These are phyloP conservation scores for Mytilinidion resinicola DNA, from an alignment of 495 filamentous ascomycete genomes.

Conservation along the genomic window DNA sequence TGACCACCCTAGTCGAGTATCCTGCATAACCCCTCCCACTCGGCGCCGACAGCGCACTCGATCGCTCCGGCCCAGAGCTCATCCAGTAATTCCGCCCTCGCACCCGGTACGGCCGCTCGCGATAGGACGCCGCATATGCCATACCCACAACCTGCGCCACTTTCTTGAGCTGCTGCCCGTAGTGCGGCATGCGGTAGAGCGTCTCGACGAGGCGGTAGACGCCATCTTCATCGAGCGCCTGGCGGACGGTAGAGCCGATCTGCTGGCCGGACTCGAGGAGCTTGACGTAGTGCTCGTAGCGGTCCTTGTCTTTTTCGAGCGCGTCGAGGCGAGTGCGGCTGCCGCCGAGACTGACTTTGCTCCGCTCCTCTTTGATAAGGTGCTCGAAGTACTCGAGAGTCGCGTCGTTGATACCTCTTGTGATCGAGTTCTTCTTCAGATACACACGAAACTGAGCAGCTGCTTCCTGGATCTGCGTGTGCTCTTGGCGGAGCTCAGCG, in stretches of 20 bases:
- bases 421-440: conserved; percentile 36
- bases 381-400: conserved; percentile 38
- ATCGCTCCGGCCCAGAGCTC: no score
- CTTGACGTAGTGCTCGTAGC: not conserved
- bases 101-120: no score
- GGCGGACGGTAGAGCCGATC: not conserved
- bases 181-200: conserved; percentile 8
- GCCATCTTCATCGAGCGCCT: not conserved
- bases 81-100: no score
- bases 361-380: conserved; percentile 31
- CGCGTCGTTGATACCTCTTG: conserved; percentile 36
- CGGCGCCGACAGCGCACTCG: no score
- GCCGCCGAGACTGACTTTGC: conserved; percentile 18
- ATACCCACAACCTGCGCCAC: not conserved
- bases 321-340: not conserved
- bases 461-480: conserved; percentile 31
- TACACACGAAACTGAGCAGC: conserved; percentile 38
- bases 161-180: not conserved
- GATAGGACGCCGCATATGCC: not conserved
- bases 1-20: no score
- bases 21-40: no score
- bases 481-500: conserved; percentile 32
- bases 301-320: not conserved
- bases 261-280: not conserved
- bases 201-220: not conserved